Percentiles rank a stretch among this genome's conserved stretches.
Conservation (phyloP, 345 rosid species). For the Microthlaspi erraticum region DNA sequence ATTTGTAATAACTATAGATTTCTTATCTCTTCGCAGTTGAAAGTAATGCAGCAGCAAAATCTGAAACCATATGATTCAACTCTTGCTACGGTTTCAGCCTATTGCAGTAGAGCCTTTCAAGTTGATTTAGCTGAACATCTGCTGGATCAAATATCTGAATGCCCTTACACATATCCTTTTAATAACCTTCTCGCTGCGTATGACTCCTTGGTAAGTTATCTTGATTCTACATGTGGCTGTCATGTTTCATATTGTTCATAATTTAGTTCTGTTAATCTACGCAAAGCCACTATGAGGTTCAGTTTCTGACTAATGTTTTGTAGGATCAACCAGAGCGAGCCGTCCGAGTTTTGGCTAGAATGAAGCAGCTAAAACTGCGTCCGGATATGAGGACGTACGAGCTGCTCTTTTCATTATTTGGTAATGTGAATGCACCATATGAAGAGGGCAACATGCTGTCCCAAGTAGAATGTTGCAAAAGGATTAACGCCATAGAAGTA, state of each 20-base stretch:
- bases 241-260: slow-evolving; percentile 5
- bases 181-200: slow-evolving; percentile 75
- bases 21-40: slow-evolving; percentile 57
- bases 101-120: slow-evolving; percentile 68
- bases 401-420: slow-evolving; percentile 75
- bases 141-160: slow-evolving; percentile 60
- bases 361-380: slow-evolving; percentile 62
- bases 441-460: slow-evolving; percentile 67
- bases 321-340: slow-evolving; percentile 91
- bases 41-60: slow-evolving; percentile 63
- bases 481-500: slow-evolving; percentile 72
- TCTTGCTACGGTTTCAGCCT: slow-evolving; percentile 62
- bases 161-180: slow-evolving; percentile 53
- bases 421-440: slow-evolving; percentile 73
- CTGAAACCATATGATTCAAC: slow-evolving; percentile 72
- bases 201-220: slow-evolving; percentile 60
- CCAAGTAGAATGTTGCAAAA: slow-evolving; percentile 58
- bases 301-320: slow-evolving; percentile 34
- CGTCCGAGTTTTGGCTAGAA: slow-evolving; percentile 63
- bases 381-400: slow-evolving; percentile 72
- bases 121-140: slow-evolving; percentile 82
- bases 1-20: slow-evolving; percentile 2
- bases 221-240: slow-evolving; percentile 20
- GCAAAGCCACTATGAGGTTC: slow-evolving; percentile 9
- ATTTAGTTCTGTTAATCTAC: slow-evolving; percentile 10